A percentile compares a stretch with the other conserved stretches of the same genome.
phyloP scores from a whole-genome alignment of 164 flowering plant genomes.

The Buxus sempervirens region DNA sequence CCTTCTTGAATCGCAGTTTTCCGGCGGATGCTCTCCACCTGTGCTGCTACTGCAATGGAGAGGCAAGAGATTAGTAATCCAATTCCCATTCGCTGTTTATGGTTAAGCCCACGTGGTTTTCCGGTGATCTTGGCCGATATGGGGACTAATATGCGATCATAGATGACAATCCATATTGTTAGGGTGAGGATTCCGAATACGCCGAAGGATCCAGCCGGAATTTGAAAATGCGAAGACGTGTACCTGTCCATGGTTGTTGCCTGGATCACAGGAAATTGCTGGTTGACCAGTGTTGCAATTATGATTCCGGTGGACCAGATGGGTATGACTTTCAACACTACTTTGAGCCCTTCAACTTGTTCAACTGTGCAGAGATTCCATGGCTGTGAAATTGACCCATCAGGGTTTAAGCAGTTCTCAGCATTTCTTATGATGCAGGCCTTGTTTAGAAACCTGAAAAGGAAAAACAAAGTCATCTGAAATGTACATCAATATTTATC shows the following conservation, averaged over 20 bases:
- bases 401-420: conserved; percentile 26
- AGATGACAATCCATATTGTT: conserved; percentile 25
- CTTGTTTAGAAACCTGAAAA: conserved; percentile 41
- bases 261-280: conserved; percentile 18
- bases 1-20: conserved; percentile 27
- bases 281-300: conserved; percentile 19
- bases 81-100: conserved; percentile 27
- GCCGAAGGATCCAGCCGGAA: conserved; percentile 32
- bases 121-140: conserved; percentile 17
- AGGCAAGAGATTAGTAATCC: conserved; percentile 22
- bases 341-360: conserved; percentile 48
- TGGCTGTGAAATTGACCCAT: conserved; percentile 34
- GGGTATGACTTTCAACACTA: conserved; percentile 39
- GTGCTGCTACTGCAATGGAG: conserved; percentile 21
- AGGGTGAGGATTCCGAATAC: conserved; percentile 27
- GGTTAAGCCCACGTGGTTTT: conserved; percentile 22
- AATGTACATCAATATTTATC: background rate
- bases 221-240: conserved; percentile 16
- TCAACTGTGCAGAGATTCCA: conserved; percentile 43
- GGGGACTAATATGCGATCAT: conserved; percentile 29
- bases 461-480: too few species aligned
- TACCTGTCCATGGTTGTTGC: conserved; percentile 26
- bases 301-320: conserved; percentile 49
- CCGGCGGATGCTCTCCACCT: conserved; percentile 23
- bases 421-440: conserved; percentile 28